These are phyloP conservation scores for Centella asiatica DNA, from an alignment of 129 eudicot genomes.

Conservation along the genomic window DNA sequence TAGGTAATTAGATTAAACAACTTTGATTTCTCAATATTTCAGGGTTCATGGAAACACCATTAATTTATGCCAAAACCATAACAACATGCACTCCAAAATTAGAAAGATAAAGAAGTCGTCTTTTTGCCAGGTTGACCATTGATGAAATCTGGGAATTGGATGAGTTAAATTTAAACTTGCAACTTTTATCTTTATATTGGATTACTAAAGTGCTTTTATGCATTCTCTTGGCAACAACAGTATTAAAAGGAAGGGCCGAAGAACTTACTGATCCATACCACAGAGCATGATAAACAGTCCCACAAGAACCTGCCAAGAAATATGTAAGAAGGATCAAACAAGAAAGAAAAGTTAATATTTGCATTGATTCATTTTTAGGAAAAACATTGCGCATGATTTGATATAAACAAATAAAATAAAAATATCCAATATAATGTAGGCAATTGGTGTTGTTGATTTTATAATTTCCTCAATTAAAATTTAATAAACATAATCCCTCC, in stretches of 20 bases:
- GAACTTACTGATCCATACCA: constrained; percentile 99
- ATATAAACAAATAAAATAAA: background rate
- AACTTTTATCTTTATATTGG: background rate
- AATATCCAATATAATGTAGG: background rate
- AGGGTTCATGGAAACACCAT: too few species aligned
- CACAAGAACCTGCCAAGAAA: constrained; percentile 81
- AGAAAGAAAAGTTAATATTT: background rate
- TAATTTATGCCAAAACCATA: background rate
- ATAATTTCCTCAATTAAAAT: too few species aligned
- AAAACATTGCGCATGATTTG: background rate
- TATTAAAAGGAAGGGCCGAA: constrained; percentile 24
- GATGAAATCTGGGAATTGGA: background rate
- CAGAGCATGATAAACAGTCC: constrained; percentile 92
- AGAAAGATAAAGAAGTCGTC: background rate
- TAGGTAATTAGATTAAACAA: too few species aligned
- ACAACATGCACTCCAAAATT: background rate
- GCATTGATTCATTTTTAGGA: background rate
- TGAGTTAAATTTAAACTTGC: background rate
- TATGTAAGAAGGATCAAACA: constrained; percentile 8
- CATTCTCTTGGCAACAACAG: constrained; percentile 1
- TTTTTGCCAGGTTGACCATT: too few species aligned
- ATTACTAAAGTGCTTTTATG: background rate
- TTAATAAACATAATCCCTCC: too few species aligned
- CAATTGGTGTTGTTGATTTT: too few species aligned
- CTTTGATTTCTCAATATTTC: too few species aligned